Evolutionary conservation across 1,139 yeast genomes (phyloP).

Genomic region (Taiozyma onychis): DNA sequence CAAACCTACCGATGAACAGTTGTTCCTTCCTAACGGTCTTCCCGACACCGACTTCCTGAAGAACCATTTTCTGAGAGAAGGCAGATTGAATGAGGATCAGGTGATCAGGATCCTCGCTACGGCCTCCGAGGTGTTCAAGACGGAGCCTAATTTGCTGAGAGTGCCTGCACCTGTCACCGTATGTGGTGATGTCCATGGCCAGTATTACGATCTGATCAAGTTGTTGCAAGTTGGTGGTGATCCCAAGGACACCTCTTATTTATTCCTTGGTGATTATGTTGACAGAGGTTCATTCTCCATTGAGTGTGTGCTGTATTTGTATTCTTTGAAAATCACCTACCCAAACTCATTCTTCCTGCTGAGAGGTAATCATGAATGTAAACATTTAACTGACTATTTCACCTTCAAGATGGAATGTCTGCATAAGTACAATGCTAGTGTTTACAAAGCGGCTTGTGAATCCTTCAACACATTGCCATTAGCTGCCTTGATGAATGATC

Average conservation of each 20-base stretch:
- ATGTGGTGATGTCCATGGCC: constrained; percentile 97
- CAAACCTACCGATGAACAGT: constrained; percentile 61
- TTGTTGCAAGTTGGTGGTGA: constrained; percentile 93
- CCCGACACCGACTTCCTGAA: constrained; percentile 72
- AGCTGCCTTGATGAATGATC: constrained; percentile 92
- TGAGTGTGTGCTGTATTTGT: constrained; percentile 78
- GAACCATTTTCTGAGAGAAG: constrained; percentile 75
- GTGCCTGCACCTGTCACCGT: constrained; percentile 94
- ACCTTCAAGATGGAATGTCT: constrained; percentile 89
- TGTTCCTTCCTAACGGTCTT: constrained; percentile 56
- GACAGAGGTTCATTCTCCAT: constrained; percentile 92
- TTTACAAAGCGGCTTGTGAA: constrained; percentile 71
- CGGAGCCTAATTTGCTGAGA: constrained; percentile 73
- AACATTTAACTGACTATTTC: constrained; percentile 89
- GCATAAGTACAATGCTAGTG: constrained; percentile 65
- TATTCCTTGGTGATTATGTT: constrained; percentile 92
- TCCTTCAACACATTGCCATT: constrained; percentile 88
- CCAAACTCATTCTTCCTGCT: constrained; percentile 77
- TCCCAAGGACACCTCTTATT: constrained; percentile 68
- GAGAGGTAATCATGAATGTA: constrained; percentile 94
- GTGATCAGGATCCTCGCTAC: constrained; percentile 59
- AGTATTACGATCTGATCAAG: constrained; percentile 84
- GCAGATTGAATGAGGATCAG: constrained; percentile 70
- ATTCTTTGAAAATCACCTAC: constrained; percentile 73
- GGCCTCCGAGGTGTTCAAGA: constrained; percentile 62